Evolutionary conservation across 306 rosid species (phyloP).

Genomic region (Herpetospermum pedunculosum): DNA sequence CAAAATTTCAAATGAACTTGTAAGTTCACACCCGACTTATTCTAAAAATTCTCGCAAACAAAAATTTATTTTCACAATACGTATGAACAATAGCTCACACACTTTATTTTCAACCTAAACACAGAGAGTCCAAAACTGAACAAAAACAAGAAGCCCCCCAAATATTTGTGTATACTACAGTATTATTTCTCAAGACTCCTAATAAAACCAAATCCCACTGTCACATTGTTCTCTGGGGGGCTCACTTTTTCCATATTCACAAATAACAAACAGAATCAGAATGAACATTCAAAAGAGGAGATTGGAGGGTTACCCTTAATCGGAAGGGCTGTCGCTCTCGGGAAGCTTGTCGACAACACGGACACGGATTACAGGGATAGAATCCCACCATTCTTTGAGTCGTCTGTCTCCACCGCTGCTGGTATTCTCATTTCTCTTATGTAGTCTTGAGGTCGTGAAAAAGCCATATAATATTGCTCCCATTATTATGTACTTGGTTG

Average conservation of each 20-base stretch:
- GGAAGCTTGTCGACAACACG: slow-evolving; percentile 33
- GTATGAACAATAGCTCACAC: not conserved
- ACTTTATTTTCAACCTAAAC: not conserved
- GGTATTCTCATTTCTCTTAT: slow-evolving; percentile 19
- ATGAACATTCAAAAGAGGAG: not conserved
- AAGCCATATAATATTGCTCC: slow-evolving; percentile 34
- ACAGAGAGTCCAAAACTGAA: not conserved
- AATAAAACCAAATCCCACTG: not conserved
- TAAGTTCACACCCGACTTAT: no score
- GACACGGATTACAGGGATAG: slow-evolving; percentile 67
- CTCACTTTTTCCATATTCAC: not conserved
- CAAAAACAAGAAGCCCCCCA: not conserved
- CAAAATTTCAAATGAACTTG: no score
- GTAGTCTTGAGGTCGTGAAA: slow-evolving; percentile 23
- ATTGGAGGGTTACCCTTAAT: not conserved
- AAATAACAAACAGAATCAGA: not conserved
- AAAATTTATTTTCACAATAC: no score
- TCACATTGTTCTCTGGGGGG: not conserved
- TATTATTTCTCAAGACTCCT: not conserved
- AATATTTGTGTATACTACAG: not conserved
- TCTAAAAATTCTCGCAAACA: no score
- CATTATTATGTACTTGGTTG: slow-evolving; percentile 55
- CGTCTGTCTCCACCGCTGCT: slow-evolving; percentile 42
- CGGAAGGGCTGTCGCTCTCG: not conserved
- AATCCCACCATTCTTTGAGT: slow-evolving; percentile 89